Percentiles rank a stretch among this genome's conserved stretches.
phyloP scores from a whole-genome alignment of 805 yeast genomes.

The Candida silvicultrix region DNA sequence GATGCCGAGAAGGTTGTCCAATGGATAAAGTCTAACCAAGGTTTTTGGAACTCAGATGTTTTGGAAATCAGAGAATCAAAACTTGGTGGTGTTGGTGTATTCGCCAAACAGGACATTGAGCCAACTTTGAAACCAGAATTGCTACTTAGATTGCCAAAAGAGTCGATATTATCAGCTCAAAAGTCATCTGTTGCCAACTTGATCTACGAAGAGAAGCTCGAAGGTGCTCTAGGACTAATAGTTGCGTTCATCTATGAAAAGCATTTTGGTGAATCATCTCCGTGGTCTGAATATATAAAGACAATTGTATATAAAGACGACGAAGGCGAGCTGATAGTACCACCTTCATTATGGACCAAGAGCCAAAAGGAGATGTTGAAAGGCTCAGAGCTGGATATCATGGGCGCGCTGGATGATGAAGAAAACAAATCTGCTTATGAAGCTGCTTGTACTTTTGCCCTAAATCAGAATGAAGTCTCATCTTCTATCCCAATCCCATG shows the following conservation, averaged over 20 bases:
- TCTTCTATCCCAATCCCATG: constrained; percentile 23
- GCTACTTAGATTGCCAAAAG: constrained; percentile 57
- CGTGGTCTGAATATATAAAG: constrained; percentile 67
- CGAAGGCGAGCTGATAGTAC: constrained; percentile 31
- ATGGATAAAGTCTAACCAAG: constrained; percentile 53
- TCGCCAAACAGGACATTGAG: constrained; percentile 38
- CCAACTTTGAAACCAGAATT: constrained; percentile 21
- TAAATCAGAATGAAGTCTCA: constrained; percentile 18
- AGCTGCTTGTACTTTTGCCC: constrained; percentile 28
- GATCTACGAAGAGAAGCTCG: constrained; percentile 49
- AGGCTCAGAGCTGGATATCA: constrained; percentile 54
- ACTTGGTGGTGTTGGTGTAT: constrained; percentile 71
- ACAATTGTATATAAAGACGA: constrained; percentile 35
- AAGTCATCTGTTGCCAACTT: constrained; percentile 63
- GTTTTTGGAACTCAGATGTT: constrained; percentile 44
- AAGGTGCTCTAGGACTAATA: constrained; percentile 63
- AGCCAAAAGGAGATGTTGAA: constrained; percentile 38
- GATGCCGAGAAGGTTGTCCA: constrained; percentile 18
- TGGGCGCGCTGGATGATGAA: constrained; percentile 51
- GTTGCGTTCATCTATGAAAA: constrained; percentile 70
- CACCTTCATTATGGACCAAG: constrained; percentile 63
- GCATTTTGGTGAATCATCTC: constrained; percentile 53
- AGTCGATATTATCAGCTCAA: constrained; percentile 48
- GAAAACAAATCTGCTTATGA: constrained; percentile 35
- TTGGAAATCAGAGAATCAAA: constrained; percentile 41